Evolutionary conservation across 2,329 filamentous ascomycete genomes (phyloP), one percentile per base, ranked within the genome.

Genomic region (Diaporthe australafricana): DNA sequence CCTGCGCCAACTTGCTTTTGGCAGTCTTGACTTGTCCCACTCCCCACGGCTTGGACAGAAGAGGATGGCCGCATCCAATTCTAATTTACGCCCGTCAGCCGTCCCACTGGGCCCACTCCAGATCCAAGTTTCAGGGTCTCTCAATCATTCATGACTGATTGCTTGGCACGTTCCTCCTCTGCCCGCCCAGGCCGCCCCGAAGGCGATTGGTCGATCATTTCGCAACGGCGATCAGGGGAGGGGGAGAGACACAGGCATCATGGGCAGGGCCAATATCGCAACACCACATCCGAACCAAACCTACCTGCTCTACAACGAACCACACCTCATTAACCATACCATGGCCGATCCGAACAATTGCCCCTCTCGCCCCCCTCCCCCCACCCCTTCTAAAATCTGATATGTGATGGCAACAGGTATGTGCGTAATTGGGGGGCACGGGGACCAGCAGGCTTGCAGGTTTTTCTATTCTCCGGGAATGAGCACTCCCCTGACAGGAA

Each of bases 191-290:
- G 25, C 20, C 35, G 12, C 22, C 20, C 42, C 42, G 20, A 35
- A 63, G 60, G 60, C 42, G 60, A 63, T 48, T 63, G 60, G 60
- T 63, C 60, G 60, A 48, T 63, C 60, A 22, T 40, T 25, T 48
- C 42, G 60, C 45, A 47, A 25, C 27, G 42, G 42, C 60, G 42
- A 63, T 63, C 60, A 63, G 60, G 60, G 60, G 60, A 40, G 38
- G 14, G 38, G 8, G 11, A 63, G 57, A 22, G 1, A 17, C 8
- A 17, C 57, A 38, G 42, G 25, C 56, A 27, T 25, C n/a, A 14
- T 5, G 32, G 38, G 40, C 57, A 48, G 11, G 16, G 25, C 25
- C 56, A 63, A 63, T 63, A 63, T 63, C 57, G 40, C 40, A 47
- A 48, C 57, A 30, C 17, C 42, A 40, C 42, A 48, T 48, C 42